Evolutionary conservation across 306 rosid genomes (phyloP), one percentile per base, ranked within the genome.

Genomic region (Medicago ruthenica): DNA sequence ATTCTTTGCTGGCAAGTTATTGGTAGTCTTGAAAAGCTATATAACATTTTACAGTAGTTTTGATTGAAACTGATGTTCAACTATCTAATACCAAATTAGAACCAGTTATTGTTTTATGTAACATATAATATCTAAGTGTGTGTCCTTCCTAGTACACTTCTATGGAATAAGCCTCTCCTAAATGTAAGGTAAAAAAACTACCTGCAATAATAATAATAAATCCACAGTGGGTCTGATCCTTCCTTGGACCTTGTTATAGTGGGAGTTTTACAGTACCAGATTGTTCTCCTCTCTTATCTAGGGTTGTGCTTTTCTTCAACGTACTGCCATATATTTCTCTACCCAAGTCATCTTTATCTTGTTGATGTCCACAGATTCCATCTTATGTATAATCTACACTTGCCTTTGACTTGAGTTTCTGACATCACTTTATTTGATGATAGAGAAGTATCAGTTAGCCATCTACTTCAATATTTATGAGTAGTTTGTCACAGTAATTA

Each of bases 61-160:
- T 65, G 41, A 45, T 77, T 18, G 73, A 63, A 62, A 54, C 68
- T 20, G 44, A 12, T 59, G 53, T 64, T 21, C 71, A 65, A 54
- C 74, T 54, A 20, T 76, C 57, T 71, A 57, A 72, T 71, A 71
- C 64, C 41, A 58, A 78, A 39, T 68, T 10, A 40, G 79, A 73
- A 45, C 37, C 31, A 15, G 18, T 75, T 50, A 45, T 70, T 50
- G 34, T 77, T 65, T 63, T 67, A 21, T 50, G 41, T 58, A 44
- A 34, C 67, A 61, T n/a, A n/a, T 61, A 6, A 4, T 61, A 24
- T 22, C 64, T 58, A 24, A 58, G 8, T 58, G 36, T 17, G 59
- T 54, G 54, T 48, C 27, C 17, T 10, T 59, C 5, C 5, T 24
- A 27, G 8, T 12, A 16, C 39, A 13, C 3, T 59, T 24, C 24